These are phyloP conservation scores for Didymella segeticola DNA, from an alignment of 2,329 filamentous ascomycete species.

Conservation along the genomic window DNA sequence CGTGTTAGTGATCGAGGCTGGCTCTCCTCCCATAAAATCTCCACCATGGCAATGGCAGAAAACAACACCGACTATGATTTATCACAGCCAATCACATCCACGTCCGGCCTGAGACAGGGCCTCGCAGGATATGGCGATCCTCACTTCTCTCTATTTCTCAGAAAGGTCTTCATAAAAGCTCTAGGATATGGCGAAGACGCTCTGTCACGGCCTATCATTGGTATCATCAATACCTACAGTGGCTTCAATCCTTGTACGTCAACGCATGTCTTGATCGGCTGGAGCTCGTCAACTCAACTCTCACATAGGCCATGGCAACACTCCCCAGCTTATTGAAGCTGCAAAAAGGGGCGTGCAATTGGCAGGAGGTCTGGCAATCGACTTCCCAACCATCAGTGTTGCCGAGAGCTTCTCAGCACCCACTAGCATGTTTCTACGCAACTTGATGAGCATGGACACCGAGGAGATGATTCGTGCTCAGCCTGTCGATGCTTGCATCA, in stretches of 20 bases:
- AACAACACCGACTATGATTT: constrained; percentile 63
- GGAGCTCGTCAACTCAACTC: neutral
- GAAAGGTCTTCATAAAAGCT: constrained; percentile 80
- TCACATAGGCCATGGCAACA: constrained; percentile 66
- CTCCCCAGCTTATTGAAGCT: constrained; percentile 74
- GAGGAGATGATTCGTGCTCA: constrained; percentile 79
- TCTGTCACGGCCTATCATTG: constrained; percentile 73
- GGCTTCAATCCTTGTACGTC: constrained; percentile 69
- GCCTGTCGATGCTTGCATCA: constrained; percentile 70
- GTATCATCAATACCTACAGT: constrained; percentile 76
- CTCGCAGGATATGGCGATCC: constrained; percentile 74
- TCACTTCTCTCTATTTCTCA: constrained; percentile 76
- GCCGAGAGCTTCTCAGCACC: constrained; percentile 73
- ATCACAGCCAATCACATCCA: constrained; percentile 56
- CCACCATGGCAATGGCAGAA: constrained; percentile 15
- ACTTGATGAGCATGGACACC: constrained; percentile 81
- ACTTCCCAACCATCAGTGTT: constrained; percentile 76
- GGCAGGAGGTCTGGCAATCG: constrained; percentile 70
- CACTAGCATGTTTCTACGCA: constrained; percentile 77
- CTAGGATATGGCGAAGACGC: constrained; percentile 76
- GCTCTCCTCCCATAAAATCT: too few species aligned
- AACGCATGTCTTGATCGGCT: neutral
- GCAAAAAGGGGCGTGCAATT: constrained; percentile 72
- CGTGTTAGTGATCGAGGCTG: neutral
- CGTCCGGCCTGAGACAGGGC: constrained; percentile 65